Evolutionary conservation across 306 rosid species (phyloP).

Genomic region (Ormosia emarginata): DNA sequence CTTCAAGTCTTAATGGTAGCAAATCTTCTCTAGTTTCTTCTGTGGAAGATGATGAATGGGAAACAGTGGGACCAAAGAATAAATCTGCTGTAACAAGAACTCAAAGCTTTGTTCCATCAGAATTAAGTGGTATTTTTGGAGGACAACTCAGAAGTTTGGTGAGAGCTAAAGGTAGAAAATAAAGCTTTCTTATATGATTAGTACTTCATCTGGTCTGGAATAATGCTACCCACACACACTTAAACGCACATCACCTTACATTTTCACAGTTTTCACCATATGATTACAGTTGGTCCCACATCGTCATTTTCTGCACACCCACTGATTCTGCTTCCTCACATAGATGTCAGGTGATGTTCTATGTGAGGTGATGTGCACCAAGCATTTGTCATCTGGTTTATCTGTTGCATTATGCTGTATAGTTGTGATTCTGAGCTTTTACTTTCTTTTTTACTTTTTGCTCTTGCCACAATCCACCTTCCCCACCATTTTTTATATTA

Average conservation of each 20-base stretch:
- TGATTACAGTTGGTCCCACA: background rate
- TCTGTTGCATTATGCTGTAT: background rate
- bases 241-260: background rate
- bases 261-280: background rate
- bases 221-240: background rate
- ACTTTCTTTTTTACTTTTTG: background rate
- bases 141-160: conserved; percentile 84
- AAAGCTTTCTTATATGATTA: background rate
- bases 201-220: background rate
- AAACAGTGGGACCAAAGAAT: conserved; percentile 91
- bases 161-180: conserved; percentile 61
- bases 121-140: conserved; percentile 78
- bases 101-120: conserved; percentile 80
- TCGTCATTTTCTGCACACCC: background rate
- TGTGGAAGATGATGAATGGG: conserved; percentile 95
- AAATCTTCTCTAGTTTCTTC: conserved; percentile 72
- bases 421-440: background rate
- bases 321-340: background rate
- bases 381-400: background rate
- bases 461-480: background rate
- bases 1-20: conserved; percentile 44
- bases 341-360: too few species aligned
- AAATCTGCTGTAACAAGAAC: conserved; percentile 95
- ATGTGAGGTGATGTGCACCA: too few species aligned
- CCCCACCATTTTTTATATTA: background rate